phyloP scores from a whole-genome alignment of 1,139 yeast genomes.

The Blastobotrys serpentis region DNA sequence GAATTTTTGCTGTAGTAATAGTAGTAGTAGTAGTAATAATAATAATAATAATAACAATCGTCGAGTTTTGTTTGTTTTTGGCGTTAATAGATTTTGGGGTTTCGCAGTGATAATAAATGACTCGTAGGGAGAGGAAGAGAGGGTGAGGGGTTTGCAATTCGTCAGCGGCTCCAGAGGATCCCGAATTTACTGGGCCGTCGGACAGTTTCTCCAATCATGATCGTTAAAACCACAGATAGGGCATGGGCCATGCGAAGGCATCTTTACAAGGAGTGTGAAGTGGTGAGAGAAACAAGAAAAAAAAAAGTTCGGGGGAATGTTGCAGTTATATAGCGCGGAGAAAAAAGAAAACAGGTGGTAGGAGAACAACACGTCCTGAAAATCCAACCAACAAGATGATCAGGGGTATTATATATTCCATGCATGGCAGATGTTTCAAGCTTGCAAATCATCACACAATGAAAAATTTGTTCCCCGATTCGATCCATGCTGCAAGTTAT shows the following conservation, averaged over 20 bases:
- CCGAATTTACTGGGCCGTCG: constrained; percentile 10
- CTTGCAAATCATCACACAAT: background rate
- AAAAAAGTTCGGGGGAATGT: background rate
- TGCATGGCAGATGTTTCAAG: background rate
- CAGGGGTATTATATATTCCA: constrained; percentile 1
- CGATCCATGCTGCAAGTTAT: background rate
- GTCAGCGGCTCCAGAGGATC: too few species aligned
- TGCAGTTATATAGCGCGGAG: constrained; percentile 1
- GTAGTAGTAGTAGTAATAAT: constrained; percentile 4
- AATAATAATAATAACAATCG: background rate
- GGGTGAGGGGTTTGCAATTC: too few species aligned
- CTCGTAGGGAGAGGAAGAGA: too few species aligned
- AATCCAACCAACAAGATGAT: background rate
- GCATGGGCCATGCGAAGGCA: constrained; percentile 14
- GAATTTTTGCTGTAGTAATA: background rate
- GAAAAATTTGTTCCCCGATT: background rate
- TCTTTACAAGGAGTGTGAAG: background rate
- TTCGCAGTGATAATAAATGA: too few species aligned
- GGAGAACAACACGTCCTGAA: background rate
- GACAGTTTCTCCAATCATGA: constrained; percentile 15
- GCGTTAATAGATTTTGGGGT: too few species aligned
- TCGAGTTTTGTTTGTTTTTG: background rate
- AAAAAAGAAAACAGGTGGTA: too few species aligned
- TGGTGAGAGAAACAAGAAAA: background rate
- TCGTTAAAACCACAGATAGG: constrained; percentile 14